These are phyloP conservation scores for Nasturtium officinale DNA, from an alignment of 345 rosid genomes.

Conservation along the genomic window DNA sequence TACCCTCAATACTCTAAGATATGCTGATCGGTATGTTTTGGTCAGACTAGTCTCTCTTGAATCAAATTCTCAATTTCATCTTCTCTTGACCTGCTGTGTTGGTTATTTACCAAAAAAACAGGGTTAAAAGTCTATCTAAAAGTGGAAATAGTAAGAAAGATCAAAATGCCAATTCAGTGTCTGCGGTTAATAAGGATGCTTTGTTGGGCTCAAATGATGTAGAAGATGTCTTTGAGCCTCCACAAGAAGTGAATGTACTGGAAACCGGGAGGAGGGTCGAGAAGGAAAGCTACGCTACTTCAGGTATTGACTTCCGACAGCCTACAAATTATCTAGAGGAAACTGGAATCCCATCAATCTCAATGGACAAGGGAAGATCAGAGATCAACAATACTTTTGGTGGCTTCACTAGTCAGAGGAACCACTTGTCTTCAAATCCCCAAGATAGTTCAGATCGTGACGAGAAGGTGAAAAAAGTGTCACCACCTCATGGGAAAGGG, in stretches of 20 bases:
- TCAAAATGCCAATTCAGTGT: slow-evolving; percentile 53
- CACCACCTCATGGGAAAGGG: slow-evolving; percentile 86
- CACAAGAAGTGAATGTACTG: slow-evolving; percentile 55
- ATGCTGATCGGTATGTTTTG: slow-evolving; percentile 81
- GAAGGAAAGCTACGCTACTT: slow-evolving; percentile 52
- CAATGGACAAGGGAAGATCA: slow-evolving; percentile 52
- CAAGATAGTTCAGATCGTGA: slow-evolving; percentile 63
- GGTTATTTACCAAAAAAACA: slow-evolving; percentile 42
- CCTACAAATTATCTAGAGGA: slow-evolving; percentile 55
- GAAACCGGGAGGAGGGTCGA: slow-evolving; percentile 67
- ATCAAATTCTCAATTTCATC: slow-evolving; percentile 5
- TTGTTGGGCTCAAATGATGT: slow-evolving; percentile 53
- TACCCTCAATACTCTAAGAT: slow-evolving; percentile 95
- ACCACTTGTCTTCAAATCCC: slow-evolving; percentile 46
- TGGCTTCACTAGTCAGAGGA: slow-evolving; percentile 54
- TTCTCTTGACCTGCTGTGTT: slow-evolving; percentile 16
- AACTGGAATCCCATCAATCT: slow-evolving; percentile 54
- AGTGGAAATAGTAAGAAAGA: slow-evolving; percentile 85
- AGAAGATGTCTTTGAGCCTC: slow-evolving; percentile 62
- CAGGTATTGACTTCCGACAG: slow-evolving; percentile 44
- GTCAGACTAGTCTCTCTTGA: slow-evolving; percentile 22
- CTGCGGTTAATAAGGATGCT: slow-evolving; percentile 54
- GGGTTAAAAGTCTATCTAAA: slow-evolving; percentile 97
- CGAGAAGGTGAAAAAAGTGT: slow-evolving; percentile 79
- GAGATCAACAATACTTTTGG: slow-evolving; percentile 45